Percentiles rank a stretch among this genome's conserved stretches.
Conservation (phyloP, 2,329 filamentous ascomycete species). For the Penicillium sp. region DNA sequence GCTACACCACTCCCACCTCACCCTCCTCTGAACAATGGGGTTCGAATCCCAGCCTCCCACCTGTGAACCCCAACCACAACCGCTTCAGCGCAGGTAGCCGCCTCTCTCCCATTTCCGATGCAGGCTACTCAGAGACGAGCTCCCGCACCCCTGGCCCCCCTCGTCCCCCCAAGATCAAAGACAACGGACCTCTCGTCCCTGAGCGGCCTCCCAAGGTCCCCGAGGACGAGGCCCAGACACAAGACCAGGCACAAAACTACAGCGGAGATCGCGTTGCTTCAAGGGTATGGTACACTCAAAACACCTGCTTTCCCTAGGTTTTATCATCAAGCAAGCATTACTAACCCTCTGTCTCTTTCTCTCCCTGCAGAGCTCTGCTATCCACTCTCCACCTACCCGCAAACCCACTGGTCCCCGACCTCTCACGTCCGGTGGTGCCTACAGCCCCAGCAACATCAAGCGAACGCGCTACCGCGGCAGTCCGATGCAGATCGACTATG, state of each 20-base stretch:
- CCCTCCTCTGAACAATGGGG: constrained; percentile 50
- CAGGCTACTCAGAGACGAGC: constrained; percentile 47
- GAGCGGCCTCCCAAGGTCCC: constrained; percentile 48
- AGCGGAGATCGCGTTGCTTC: constrained; percentile 43
- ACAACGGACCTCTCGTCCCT: constrained; percentile 62
- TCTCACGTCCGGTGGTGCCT: constrained; percentile 40
- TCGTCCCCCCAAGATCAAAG: constrained; percentile 56
- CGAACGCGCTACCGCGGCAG: constrained; percentile 43
- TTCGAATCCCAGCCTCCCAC: constrained; percentile 46
- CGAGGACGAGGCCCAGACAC: constrained; percentile 38
- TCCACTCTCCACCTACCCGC: constrained; percentile 41
- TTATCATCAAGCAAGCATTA: neutral
- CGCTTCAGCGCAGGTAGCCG: constrained; percentile 43
- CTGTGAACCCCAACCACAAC: constrained; percentile 33
- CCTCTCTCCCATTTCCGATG: constrained; percentile 51
- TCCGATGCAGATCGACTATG: constrained; percentile 45
- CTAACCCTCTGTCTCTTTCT: neutral
- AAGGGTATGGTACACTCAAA: constrained; percentile 32
- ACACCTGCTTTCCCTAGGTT: neutral
- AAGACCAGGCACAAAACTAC: constrained; percentile 17
- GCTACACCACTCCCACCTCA: constrained; percentile 48
- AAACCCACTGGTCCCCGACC: constrained; percentile 54
- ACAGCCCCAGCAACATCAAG: constrained; percentile 41
- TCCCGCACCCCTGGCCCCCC: constrained; percentile 46
- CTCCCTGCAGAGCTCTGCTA: constrained; percentile 31